Evolutionary conservation across 202 grass and related monocot genomes (phyloP).

Genomic region (Zizania palustris): DNA sequence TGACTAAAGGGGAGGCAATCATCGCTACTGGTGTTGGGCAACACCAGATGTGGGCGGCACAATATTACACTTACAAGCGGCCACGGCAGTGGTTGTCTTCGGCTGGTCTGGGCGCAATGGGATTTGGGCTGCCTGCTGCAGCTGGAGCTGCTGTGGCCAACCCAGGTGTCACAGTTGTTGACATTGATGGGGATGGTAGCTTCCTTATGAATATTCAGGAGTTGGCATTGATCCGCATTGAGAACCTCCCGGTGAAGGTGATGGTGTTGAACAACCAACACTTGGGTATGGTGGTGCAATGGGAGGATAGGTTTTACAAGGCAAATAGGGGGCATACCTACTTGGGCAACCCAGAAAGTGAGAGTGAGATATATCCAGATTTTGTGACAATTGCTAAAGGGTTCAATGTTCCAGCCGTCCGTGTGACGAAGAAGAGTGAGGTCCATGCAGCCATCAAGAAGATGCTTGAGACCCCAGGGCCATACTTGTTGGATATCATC

Average conservation of each 20-base stretch:
- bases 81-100: constrained; percentile 84
- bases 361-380: constrained; percentile 85
- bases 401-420: constrained; percentile 74
- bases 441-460: constrained; percentile 71
- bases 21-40: constrained; percentile 91
- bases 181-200: constrained; percentile 92
- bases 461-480: constrained; percentile 90
- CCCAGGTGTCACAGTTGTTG: constrained; percentile 76
- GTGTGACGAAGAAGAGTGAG: constrained; percentile 74
- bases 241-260: constrained; percentile 80
- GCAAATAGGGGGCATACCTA: constrained; percentile 86
- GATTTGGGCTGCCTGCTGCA: constrained; percentile 89
- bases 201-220: constrained; percentile 98
- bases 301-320: constrained; percentile 94
- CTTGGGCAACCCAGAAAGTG: constrained; percentile 78
- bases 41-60: constrained; percentile 99
- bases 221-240: constrained; percentile 77
- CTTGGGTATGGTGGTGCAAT: constrained; percentile 91
- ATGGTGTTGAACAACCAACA: constrained; percentile 95
- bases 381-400: constrained; percentile 79
- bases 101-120: constrained; percentile 79
- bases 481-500: constrained; percentile 83
- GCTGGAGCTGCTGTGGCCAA: constrained; percentile 87
- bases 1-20: constrained; percentile 81
- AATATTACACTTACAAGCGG: constrained; percentile 91